phyloP scores from a whole-genome alignment of 345 rosid species.

The Sapria himalayana region DNA sequence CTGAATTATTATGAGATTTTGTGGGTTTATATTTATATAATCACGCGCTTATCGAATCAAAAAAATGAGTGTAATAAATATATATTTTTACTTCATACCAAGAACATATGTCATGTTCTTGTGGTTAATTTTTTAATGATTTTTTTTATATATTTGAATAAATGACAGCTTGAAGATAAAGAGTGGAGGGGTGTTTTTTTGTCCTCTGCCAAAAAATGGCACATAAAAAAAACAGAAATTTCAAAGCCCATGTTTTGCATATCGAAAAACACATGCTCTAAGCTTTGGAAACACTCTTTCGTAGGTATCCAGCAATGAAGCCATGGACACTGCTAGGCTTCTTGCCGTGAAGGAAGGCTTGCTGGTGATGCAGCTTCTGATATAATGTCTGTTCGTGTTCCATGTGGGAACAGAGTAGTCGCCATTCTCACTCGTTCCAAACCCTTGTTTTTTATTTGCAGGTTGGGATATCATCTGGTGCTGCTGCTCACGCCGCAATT shows the following conservation, averaged over 20 bases:
- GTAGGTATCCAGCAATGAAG: slow-evolving; percentile 33
- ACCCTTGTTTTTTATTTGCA: slow-evolving; percentile 1
- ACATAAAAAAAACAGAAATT: too few species aligned
- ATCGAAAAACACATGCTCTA: neutral
- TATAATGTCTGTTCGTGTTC: neutral
- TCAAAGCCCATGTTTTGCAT: neutral
- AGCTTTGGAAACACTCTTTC: neutral
- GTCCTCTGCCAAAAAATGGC: too few species aligned
- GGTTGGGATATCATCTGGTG: slow-evolving; percentile 48
- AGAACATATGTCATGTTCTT: too few species aligned
- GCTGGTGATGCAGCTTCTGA: slow-evolving; percentile 11
- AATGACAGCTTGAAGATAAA: neutral
- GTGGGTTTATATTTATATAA: too few species aligned
- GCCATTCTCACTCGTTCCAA: neutral
- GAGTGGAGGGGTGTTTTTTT: neutral
- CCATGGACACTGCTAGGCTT: slow-evolving; percentile 22
- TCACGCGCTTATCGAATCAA: too few species aligned
- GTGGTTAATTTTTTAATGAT: neutral
- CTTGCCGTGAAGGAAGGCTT: slow-evolving; percentile 37
- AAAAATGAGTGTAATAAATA: too few species aligned
- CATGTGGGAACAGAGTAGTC: neutral
- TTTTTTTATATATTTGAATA: neutral
- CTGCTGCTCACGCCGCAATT: slow-evolving; percentile 34
- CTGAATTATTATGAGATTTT: too few species aligned
- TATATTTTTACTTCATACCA: too few species aligned